Evolutionary conservation across 73 alveolate species (phyloP).

Genomic region (Loxodes magnus): DNA sequence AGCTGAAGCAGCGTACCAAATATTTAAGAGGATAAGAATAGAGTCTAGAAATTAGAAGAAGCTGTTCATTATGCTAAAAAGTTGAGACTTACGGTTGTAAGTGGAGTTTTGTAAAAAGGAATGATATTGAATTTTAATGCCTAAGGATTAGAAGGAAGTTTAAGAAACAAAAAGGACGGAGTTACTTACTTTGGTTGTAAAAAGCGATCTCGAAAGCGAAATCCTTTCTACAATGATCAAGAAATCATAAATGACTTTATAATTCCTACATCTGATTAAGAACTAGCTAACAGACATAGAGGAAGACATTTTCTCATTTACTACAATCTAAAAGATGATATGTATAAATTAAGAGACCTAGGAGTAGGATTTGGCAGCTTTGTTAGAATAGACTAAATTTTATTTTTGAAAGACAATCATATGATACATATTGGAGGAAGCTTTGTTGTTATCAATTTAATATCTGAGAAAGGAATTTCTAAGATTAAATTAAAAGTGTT

Average conservation of each 20-base stretch:
- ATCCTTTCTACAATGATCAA: slow-evolving; percentile 8
- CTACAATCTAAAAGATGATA: slow-evolving; percentile 17
- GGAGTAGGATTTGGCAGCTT: slow-evolving; percentile 60
- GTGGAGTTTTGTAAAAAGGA: slow-evolving; percentile 44
- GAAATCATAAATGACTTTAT: slow-evolving; percentile 39
- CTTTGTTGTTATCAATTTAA: slow-evolving; percentile 50
- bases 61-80: slow-evolving; percentile 3
- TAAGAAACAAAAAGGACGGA: slow-evolving; percentile 40
- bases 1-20: no score
- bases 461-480: slow-evolving; percentile 14
- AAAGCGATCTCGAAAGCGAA: slow-evolving; percentile 26
- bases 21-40: no score
- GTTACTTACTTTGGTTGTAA: slow-evolving; percentile 46
- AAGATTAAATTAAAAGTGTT: slow-evolving; percentile 26
- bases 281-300: slow-evolving; percentile 38
- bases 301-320: slow-evolving; percentile 51
- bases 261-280: slow-evolving; percentile 34
- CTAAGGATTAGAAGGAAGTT: slow-evolving; percentile 34
- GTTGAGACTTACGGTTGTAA: slow-evolving; percentile 23
- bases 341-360: slow-evolving; percentile 37
- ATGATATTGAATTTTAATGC: slow-evolving; percentile 36
- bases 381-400: slow-evolving; percentile 29
- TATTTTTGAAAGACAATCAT: slow-evolving; percentile 54
- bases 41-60: no score
- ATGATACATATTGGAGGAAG: slow-evolving; percentile 59